phyloP scores from a whole-genome alignment of 2,329 filamentous ascomycete species.

The Penicillium sp. region DNA sequence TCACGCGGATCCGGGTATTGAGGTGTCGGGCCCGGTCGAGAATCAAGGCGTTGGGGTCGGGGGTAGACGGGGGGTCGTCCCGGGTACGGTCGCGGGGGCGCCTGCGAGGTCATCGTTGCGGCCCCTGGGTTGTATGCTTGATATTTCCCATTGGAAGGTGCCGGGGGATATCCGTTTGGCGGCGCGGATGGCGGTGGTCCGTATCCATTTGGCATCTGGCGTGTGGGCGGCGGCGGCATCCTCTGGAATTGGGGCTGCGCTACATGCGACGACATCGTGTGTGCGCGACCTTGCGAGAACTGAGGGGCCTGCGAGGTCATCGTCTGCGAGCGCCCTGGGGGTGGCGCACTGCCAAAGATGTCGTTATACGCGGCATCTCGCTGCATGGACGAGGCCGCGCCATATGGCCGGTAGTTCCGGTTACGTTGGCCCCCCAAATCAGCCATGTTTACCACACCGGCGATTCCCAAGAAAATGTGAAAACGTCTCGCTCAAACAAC shows the following conservation, averaged over 20 bases:
- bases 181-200: slow-evolving; percentile 37
- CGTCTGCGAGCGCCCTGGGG: slow-evolving; percentile 85
- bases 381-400: slow-evolving; percentile 58
- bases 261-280: slow-evolving; percentile 67
- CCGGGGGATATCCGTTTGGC: slow-evolving; percentile 38
- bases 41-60: slow-evolving; percentile 67
- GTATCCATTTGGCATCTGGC: slow-evolving; percentile 48
- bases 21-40: slow-evolving; percentile 52
- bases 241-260: slow-evolving; percentile 45
- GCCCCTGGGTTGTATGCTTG: slow-evolving; percentile 36
- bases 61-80: slow-evolving; percentile 70
- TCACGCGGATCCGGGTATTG: slow-evolving; percentile 59
- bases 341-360: slow-evolving; percentile 86
- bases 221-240: slow-evolving; percentile 42
- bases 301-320: slow-evolving; percentile 78
- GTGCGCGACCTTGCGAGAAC: slow-evolving; percentile 66
- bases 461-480: slow-evolving; percentile 1
- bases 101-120: slow-evolving; percentile 46
- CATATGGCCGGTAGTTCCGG: slow-evolving; percentile 58
- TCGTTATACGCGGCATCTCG: slow-evolving; percentile 94
- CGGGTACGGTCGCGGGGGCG: slow-evolving; percentile 59
- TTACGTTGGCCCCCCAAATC: slow-evolving; percentile 63
- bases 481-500: no score
- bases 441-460: slow-evolving; percentile 50
- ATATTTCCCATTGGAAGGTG: slow-evolving; percentile 42